Percentiles rank a stretch among this genome's conserved stretches.
These are phyloP conservation scores for Ormosia emarginata DNA, from an alignment of 306 rosid genomes.

Conservation along the genomic window DNA sequence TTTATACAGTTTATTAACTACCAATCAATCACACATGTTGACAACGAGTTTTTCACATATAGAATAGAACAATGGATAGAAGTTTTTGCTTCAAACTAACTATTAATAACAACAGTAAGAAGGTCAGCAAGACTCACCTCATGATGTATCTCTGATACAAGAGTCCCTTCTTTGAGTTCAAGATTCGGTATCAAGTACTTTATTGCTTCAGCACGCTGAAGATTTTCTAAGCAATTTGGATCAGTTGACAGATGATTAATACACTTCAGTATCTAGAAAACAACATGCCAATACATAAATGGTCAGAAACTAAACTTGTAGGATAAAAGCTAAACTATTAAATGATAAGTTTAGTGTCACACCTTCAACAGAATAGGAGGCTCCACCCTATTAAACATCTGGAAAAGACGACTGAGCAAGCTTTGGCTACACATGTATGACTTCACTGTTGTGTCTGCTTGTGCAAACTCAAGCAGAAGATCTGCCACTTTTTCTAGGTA, in stretches of 20 bases:
- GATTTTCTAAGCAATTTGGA: constrained; percentile 99
- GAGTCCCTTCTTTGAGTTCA: constrained; percentile 93
- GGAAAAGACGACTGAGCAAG: constrained; percentile 97
- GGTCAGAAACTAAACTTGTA: constrained; percentile 17
- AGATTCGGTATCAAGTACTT: constrained; percentile 96
- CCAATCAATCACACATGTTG: constrained; percentile 8
- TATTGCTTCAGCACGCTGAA: constrained; percentile 98
- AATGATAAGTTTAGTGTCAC: constrained; percentile 2
- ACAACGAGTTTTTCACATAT: constrained; percentile 1
- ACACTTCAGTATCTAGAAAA: constrained; percentile 79
- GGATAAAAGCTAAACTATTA: constrained; percentile 1
- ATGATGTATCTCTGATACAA: constrained; percentile 88
- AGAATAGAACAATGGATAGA: not conserved
- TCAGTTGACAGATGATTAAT: constrained; percentile 92
- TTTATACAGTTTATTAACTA: not conserved
- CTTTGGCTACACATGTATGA: constrained; percentile 95
- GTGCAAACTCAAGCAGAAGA: constrained; percentile 97
- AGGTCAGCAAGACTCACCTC: constrained; percentile 57
- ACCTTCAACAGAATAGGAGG: constrained; percentile 97
- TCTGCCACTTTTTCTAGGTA: constrained; percentile 96
- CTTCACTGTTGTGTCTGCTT: constrained; percentile 93
- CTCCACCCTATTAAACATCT: constrained; percentile 98
- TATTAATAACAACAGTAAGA: not conserved
- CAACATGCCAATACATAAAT: constrained; percentile 16
- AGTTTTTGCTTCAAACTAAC: constrained; percentile 1